A percentile compares a stretch with the other conserved stretches of the same genome.
phyloP scores from a whole-genome alignment of 768 basidiomycete genomes.

The Tricholoma saponaceum region DNA sequence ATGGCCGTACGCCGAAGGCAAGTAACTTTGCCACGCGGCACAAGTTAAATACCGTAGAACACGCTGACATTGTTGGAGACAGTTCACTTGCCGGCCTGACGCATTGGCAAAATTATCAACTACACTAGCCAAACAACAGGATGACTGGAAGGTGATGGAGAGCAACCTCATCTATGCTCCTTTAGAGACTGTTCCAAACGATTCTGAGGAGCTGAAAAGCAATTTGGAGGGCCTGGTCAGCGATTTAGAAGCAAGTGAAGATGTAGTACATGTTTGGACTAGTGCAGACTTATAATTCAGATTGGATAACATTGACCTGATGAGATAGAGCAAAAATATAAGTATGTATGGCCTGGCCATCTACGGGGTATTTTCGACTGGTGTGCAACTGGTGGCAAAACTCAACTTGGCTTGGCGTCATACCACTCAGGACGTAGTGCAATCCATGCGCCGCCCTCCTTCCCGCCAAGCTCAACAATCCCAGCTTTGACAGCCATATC shows the following conservation, averaged over 20 bases:
- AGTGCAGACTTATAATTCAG: neutral
- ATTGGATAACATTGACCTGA: too few species aligned
- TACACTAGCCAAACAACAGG: conserved; percentile 25
- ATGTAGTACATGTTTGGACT: conserved; percentile 51
- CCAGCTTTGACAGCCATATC: conserved; percentile 32
- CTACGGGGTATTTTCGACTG: too few species aligned
- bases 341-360: too few species aligned
- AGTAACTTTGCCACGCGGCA: neutral
- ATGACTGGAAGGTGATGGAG: conserved; percentile 30
- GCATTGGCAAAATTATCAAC: conserved; percentile 34
- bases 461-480: conserved; percentile 38
- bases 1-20: neutral
- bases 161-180: conserved; percentile 58
- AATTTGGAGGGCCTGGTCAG: conserved; percentile 43
- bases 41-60: too few species aligned
- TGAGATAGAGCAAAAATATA: too few species aligned
- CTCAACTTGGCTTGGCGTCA: conserved; percentile 11
- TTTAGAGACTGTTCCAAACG: conserved; percentile 29
- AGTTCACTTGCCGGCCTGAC: conserved; percentile 46
- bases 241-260: conserved; percentile 52
- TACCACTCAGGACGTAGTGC: conserved; percentile 27
- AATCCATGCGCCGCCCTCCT: conserved; percentile 35
- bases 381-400: too few species aligned
- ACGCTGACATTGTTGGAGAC: neutral
- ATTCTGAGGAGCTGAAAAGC: conserved; percentile 34